Evolutionary conservation across 2,329 filamentous ascomycete genomes (phyloP), one percentile per base, ranked within the genome.

Genomic region (Blastomyces gilchristii): DNA sequence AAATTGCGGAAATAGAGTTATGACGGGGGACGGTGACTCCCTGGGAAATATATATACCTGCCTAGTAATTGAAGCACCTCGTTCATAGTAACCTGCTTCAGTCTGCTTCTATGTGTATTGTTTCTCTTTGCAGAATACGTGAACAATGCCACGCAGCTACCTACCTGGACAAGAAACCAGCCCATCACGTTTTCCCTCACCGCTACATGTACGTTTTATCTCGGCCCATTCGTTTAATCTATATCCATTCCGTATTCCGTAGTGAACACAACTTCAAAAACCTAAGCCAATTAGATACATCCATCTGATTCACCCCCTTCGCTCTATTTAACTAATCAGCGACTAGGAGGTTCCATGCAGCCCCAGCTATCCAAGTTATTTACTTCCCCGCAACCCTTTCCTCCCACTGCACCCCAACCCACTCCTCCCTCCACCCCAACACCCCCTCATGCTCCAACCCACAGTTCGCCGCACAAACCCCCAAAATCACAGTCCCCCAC

Each of bases 371-470:
- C 3, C 12, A 43, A 16, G 11, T 43, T 2, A 39, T 2, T 43
- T 63, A 69, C 53, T 67, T 69, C 65, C 63, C 64, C 9, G 60
- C 61, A 25, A 70, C 61, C 37, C 68, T 71, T 75, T 97, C 92
- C 77, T 99, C 94, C 94, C 93, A 99, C 76, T 99, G 94, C 67
- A 97, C 94, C 7, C 93, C 94, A n/a, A 84, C 86, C 93, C 94
- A 99, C 76, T 99, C 94, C 79, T 97, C 94, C 22, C 91, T 71
- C 76, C 95, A 97, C 1, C 87, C 90, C 0, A 86, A 83, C 70
- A 86, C 82, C 0, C 86, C 88, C 45, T 82, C 79, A 14, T 76
- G 75, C 7, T 85, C 81, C 0, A 83, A 82, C 6, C 85, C 84
- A 73, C 94, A 97, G 74, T 97, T 90, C 71, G 78, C 84, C 67